Base-by-base conservation (phyloP, 2,329 filamentous ascomycete species). In the Dactylonectria estremocensis region DNA sequence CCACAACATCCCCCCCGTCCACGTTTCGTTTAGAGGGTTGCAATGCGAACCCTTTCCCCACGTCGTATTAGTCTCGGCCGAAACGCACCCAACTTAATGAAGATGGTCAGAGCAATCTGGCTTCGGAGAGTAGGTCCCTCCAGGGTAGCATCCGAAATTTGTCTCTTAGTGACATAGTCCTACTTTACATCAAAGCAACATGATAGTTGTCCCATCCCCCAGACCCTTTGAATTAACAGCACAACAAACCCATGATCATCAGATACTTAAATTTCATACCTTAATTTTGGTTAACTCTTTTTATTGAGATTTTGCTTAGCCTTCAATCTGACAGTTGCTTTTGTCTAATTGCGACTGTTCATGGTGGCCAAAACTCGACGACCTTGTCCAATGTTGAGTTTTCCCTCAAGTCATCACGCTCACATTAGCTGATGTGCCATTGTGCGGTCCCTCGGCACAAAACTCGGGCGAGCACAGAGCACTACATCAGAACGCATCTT, bases 151-250 rank as follows among this genome's bases (percentile, higher is more conserved):
- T 43, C 53, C 24, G 3, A 57, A 52, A 37, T 61, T 46, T 52
- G 16, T 33, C 45, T 54, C 28, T 18, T 11, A 3, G 50, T n/a
- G 50, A 24, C 28, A 54, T 16, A 31, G 52, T 57, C n/a, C 40
- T 40, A 57, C 45, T 40, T 37, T 11, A 62, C 24, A 31, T 67
- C 50, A 33, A 62, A 54, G 20, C 64, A 62, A 33, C 53, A 58
- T 2, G 33, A 13, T n/a, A 50, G 57, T 14, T 52, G 43, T 18
- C 57, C 28, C 14, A 24, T 22, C 2, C n/a, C 53, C 10, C 24
- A 35, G 11, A 56, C 24, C 6, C 46, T 35, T 20, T 60, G 18
- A 16, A 54, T 55, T 22, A 56, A 18, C n/a, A 60, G 13, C 10
- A 63, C 49, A 24, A 60, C 3, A 46, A 67, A 7, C 24, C 46